Base-by-base conservation (phyloP, 805 yeast genomes). In the Yamadazyma philogaea region DNA sequence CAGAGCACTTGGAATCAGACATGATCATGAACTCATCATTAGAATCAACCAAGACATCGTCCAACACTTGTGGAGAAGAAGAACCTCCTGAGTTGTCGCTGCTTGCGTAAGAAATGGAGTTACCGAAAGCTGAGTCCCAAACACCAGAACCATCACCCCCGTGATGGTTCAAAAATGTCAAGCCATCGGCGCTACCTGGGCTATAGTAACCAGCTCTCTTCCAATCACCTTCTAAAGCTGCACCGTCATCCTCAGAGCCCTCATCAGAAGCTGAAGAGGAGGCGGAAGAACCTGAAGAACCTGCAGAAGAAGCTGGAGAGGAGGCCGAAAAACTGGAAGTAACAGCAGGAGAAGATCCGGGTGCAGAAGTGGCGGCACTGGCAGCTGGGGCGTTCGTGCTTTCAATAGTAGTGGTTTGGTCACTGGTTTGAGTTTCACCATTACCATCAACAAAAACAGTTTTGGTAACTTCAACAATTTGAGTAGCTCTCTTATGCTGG, bases 71-170 rank as follows among this genome's bases (percentile, higher is more conserved):
- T 15, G 97, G 72, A 31, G 80, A 67, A 2, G 84, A 64, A 12
- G 96, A 82, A 52, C 83, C 85, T 41, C 81, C 77, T 27, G 76
- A 69, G 68, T 91, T 95, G 62, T 90, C 88, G 7, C 86, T 54
- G 57, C 80, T 87, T 56, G 84, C 79, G 68, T 77, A 93, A 5
- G 96, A 87, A 46, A 93, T 74, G 26, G 98, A 90, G 81, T 85
- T 85, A 69, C 99, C 99, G 68, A 87, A 89, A 60, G 84, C 72
- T 26, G 81, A 56, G 27, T 90, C 85, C 87, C 91, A 91, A 28
- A 77, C 78, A 70, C 99, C 99, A 11, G 96, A 87, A 40, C 87
- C 89, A 33, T 82, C 71, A 53, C 95, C 96, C 67, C 99, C 99
- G 58, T 72, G 70, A 66, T 85, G 78, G 82, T 91, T 91, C 70